Evolutionary conservation across 805 yeast genomes (phyloP), one percentile per base, ranked within the genome.

Genomic region (Ogataea glucozyma): DNA sequence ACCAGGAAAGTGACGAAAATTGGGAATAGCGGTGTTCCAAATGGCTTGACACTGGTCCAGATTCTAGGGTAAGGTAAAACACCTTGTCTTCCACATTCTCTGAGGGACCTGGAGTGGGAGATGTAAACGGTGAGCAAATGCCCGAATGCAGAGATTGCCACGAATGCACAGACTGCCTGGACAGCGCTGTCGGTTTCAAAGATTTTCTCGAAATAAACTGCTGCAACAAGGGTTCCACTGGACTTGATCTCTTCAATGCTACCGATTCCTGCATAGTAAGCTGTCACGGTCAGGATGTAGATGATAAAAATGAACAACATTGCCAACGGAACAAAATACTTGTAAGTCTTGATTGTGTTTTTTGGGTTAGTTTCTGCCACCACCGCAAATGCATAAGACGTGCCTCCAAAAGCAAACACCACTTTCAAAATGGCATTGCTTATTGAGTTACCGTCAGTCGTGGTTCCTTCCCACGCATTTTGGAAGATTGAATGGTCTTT

Each of bases 41-140:
- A 83, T 4, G 95, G 95, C 57, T 65, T 79, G 31, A 81, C 78
- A 38, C 84, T 67, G 4, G 90, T 88, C 64, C 81, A 85, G 52
- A 88, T 74, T 34, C 69, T 69, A 3, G 89, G 78, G 57, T 83
- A 83, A 40, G 96, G 95, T 49, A 87, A 68, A 33, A 80, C 74
- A 46, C 91, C 91, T 64, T 86, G 93, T 62, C 91, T 78, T 26
- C 88, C 95, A 53, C 87, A 72, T 52, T 83, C 87, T 62, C 86
- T 90, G 40, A 86, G 72, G 48, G 85, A 76, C 68, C 95, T 75
- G 42, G 91, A 90, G 64, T 87, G 95, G 4, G 91, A 79, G 57
- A 85, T 83, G 41, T 83, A 81, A 30, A 86, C 95, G 13, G 89
- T 77, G 64, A 86, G 61, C 33, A 88, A 91, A 58, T 87, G 88